These are phyloP conservation scores for Ilex paraguariensis DNA, from an alignment of 305 asterid species.

Conservation along the genomic window DNA sequence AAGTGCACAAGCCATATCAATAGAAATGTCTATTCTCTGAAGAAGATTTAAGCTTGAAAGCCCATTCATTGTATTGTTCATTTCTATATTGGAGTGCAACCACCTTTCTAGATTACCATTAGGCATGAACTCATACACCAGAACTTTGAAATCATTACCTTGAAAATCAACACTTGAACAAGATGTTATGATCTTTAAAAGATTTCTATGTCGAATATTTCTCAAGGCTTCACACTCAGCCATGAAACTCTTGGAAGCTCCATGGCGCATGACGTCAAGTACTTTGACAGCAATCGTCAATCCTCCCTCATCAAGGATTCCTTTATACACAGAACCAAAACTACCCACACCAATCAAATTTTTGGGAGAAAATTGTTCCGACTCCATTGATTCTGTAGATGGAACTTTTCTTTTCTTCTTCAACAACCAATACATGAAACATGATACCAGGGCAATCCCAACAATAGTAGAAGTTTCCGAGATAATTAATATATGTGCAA, in stretches of 20 bases:
- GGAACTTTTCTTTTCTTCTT: no score
- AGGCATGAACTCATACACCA: conserved; percentile 17
- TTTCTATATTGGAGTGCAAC: conserved; percentile 8
- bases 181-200: conserved; percentile 13
- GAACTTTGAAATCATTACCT: conserved; percentile 22
- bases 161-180: conserved; percentile 24
- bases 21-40: conserved; percentile 25
- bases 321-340: conserved; percentile 7
- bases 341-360: conserved; percentile 1
- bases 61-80: background rate
- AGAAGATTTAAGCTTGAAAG: conserved; percentile 3
- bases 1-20: conserved; percentile 30
- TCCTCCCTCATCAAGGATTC: conserved; percentile 5
- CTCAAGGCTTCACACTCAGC: conserved; percentile 21
- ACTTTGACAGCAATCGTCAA: conserved; percentile 10
- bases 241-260: conserved; percentile 23
- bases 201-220: conserved; percentile 19
- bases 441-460: background rate
- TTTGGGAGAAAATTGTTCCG: background rate
- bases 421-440: no score
- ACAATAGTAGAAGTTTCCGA: background rate
- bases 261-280: conserved; percentile 2
- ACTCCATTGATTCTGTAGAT: background rate
- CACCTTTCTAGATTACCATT: conserved; percentile 18
- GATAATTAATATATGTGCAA: no score